Base-by-base conservation (phyloP, 345 rosid species). In the Sonneratia alba region DNA sequence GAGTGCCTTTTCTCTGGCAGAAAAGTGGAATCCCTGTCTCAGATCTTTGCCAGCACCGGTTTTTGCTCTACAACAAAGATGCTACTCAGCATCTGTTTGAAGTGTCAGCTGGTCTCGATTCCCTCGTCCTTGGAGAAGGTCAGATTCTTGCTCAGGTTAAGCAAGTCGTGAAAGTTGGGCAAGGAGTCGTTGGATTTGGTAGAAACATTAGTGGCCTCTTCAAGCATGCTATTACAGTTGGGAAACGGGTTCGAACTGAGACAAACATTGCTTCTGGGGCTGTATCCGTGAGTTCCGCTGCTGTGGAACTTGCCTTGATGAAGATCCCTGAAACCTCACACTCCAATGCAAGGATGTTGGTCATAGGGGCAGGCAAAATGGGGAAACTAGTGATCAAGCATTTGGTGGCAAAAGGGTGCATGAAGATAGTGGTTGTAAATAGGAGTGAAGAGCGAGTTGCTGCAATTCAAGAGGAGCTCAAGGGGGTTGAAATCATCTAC, bases 71-170 rank as follows among this genome's bases (percentile, higher is more conserved):
- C 66, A 89, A 95, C 86, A 92, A 92, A 43, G 97, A 95, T 71
- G 97, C 93, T 21, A 89, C 99, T 1, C 86, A 79, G 72, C 97
- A 90, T 78, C 71, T 95, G 10, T 95, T 95, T 36, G 97, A 95
- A 80, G 99, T 95, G 21, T 90, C 99, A 42, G 92, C 97, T 1
- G 99, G 99, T 73, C 91, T 95, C 0, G 97, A 86, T 81, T 89
- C 92, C 18, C 96, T 89, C 67, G 89, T 89, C 70, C 82, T 89
- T 21, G 92, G 96, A 51, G 96, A 89, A 84, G 90, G 92, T 64
- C 96, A 89, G 83, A 89, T 89, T 68, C 89, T 87, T 79, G 86
- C 96, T 34, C 96, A 87, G 82, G 96, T 90, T 70, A 90, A 85
- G 74, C 90, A 88, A 74, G 92, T 86, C 0, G 96, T 88, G 36